These are phyloP conservation scores for Amanita exitialis DNA, from an alignment of 768 basidiomycete genomes.

Conservation along the genomic window DNA sequence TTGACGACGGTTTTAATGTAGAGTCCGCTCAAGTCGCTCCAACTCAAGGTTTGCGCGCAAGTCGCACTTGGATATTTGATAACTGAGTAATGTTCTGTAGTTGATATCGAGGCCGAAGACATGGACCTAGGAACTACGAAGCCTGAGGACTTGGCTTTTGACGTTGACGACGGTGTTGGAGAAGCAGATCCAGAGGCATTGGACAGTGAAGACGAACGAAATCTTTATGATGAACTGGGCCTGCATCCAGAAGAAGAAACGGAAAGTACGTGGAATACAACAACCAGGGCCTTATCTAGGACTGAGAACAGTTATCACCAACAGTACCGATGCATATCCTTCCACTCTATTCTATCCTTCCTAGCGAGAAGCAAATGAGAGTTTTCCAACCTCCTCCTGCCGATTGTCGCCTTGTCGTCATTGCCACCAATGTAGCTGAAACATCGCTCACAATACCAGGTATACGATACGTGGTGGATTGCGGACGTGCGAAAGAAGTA, in stretches of 20 bases:
- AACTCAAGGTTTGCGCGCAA: slow-evolving; percentile 32
- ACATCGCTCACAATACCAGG: slow-evolving; percentile 96
- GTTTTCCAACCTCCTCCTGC: slow-evolving; percentile 83
- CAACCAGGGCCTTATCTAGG: slow-evolving; percentile 3
- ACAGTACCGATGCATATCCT: slow-evolving; percentile 90
- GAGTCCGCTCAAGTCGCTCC: slow-evolving; percentile 20
- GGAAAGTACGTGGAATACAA: slow-evolving; percentile 37
- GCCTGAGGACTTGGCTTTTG: slow-evolving; percentile 48
- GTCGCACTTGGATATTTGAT: not conserved
- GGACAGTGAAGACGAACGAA: slow-evolving; percentile 63
- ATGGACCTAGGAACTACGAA: slow-evolving; percentile 49
- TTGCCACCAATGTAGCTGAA: slow-evolving; percentile 95
- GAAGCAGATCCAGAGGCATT: slow-evolving; percentile 71
- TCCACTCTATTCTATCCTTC: slow-evolving; percentile 85
- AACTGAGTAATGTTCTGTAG: slow-evolving; percentile 20
- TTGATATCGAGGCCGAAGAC: slow-evolving; percentile 76
- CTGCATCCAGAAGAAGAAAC: slow-evolving; percentile 49
- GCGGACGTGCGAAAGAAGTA: slow-evolving; percentile 92
- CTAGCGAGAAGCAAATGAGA: slow-evolving; percentile 91
- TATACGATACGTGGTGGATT: slow-evolving; percentile 96
- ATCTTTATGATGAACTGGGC: slow-evolving; percentile 43
- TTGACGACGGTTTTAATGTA: not conserved
- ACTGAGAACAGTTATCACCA: slow-evolving; percentile 2
- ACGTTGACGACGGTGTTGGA: slow-evolving; percentile 54
- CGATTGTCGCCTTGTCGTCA: slow-evolving; percentile 79